Evolutionary conservation across 768 basidiomycete species (phyloP).

Genomic region (Amanita pallidorosea): DNA sequence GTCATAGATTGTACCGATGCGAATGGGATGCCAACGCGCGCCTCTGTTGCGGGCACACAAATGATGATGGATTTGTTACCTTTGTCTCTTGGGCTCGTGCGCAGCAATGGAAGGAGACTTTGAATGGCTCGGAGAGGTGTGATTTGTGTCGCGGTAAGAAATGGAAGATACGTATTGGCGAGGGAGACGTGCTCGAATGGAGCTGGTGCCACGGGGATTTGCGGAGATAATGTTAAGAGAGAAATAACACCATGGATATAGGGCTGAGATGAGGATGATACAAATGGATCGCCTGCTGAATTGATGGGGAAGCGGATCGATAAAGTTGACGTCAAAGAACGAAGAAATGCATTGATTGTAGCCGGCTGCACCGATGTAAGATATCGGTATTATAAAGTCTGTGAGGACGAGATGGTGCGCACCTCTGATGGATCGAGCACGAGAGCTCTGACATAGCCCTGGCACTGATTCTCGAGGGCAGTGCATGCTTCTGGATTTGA

Average conservation of each 20-base stretch:
- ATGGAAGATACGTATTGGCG: constrained; percentile 51
- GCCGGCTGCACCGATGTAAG: constrained; percentile 37
- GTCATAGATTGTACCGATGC: constrained; percentile 62
- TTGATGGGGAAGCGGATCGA: constrained; percentile 77
- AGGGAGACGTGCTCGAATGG: constrained; percentile 67
- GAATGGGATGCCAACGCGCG: constrained; percentile 68
- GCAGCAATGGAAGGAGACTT: constrained; percentile 64
- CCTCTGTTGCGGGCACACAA: constrained; percentile 65
- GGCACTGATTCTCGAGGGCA: constrained; percentile 48
- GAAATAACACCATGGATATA: constrained; percentile 75
- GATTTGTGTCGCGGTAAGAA: constrained; percentile 65
- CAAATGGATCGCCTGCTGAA: constrained; percentile 72
- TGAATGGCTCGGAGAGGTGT: constrained; percentile 72
- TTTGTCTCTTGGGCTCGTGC: constrained; percentile 50
- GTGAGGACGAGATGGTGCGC: constrained; percentile 9
- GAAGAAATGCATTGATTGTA: constrained; percentile 64
- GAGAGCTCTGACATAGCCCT: constrained; percentile 74
- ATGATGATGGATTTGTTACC: constrained; percentile 55
- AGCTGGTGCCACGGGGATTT: constrained; percentile 31
- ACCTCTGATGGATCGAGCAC: constrained; percentile 77
- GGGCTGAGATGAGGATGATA: constrained; percentile 50
- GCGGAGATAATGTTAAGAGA: constrained; percentile 45
- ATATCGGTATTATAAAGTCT: neutral
- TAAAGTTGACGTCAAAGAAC: constrained; percentile 70
- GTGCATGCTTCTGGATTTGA: constrained; percentile 55